phyloP scores from a whole-genome alignment of 345 rosid genomes.

The Cochlearia excelsa region DNA sequence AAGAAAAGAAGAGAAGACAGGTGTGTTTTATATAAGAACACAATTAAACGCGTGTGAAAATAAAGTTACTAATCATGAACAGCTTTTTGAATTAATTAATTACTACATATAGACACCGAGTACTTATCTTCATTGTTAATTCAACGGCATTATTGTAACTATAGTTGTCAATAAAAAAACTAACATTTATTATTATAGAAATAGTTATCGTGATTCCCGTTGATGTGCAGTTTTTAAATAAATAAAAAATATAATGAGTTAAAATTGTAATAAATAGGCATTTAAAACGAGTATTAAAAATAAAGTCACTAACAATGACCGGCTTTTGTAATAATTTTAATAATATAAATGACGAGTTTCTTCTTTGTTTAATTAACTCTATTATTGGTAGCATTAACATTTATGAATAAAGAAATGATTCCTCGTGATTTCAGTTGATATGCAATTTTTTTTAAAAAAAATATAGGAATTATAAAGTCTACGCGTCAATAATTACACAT shows the following conservation, averaged over 20 bases:
- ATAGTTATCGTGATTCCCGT: too few species aligned
- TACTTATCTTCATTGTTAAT: too few species aligned
- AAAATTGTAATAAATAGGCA: too few species aligned
- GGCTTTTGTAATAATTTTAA: background rate
- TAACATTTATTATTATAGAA: too few species aligned
- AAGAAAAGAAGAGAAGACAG: slow-evolving; percentile 19
- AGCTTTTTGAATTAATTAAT: background rate
- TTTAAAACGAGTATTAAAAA: background rate
- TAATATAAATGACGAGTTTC: background rate
- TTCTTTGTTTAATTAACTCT: slow-evolving; percentile 7
- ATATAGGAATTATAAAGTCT: slow-evolving; percentile 11
- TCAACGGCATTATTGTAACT: too few species aligned
- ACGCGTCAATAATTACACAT: slow-evolving; percentile 26
- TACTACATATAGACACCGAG: too few species aligned
- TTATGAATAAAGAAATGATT: background rate
- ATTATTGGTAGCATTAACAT: background rate
- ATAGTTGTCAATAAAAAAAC: too few species aligned
- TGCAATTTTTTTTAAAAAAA: slow-evolving; percentile 5
- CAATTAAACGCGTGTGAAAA: slow-evolving; percentile 17
- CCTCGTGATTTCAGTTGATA: slow-evolving; percentile 11
- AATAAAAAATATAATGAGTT: too few species aligned
- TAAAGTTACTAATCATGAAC: slow-evolving; percentile 10
- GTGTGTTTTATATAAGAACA: slow-evolving; percentile 20
- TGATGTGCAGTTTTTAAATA: too few species aligned
- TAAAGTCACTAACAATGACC: slow-evolving; percentile 11